These are phyloP conservation scores for Aaosphaeria arxii DNA, from an alignment of 2,329 filamentous ascomycete species.

Conservation along the genomic window DNA sequence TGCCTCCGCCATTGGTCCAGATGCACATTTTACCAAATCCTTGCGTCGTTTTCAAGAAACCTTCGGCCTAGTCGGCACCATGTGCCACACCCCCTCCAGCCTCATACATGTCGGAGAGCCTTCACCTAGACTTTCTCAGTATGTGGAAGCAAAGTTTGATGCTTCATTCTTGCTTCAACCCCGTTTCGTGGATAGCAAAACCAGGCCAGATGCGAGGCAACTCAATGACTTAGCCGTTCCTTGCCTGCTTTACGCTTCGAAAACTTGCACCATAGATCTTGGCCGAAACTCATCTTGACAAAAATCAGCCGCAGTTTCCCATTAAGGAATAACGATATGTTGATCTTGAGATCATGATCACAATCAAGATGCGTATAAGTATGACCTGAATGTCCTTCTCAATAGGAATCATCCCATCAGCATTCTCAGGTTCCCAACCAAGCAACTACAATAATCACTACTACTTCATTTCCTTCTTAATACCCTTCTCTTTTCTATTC, in stretches of 20 bases:
- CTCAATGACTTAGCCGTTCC: no score
- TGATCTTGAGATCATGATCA: no score
- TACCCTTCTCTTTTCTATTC: constrained; percentile 18
- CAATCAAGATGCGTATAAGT: no score
- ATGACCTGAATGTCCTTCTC: neutral
- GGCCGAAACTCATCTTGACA: constrained; percentile 21
- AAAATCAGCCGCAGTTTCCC: no score
- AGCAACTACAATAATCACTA: constrained; percentile 32
- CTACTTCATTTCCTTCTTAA: constrained; percentile 26
- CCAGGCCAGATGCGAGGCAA: neutral
- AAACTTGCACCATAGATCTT: constrained; percentile 10
- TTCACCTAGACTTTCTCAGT: constrained; percentile 1
- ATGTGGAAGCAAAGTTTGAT: constrained; percentile 1
- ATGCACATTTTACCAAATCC: neutral
- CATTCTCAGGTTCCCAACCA: constrained; percentile 22
- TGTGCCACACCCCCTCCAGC: constrained; percentile 3
- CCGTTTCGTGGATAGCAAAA: constrained; percentile 18
- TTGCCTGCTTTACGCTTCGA: no score
- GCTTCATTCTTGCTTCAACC: constrained; percentile 19
- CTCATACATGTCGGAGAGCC: constrained; percentile 4
- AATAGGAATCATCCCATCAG: neutral
- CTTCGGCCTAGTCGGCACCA: neutral
- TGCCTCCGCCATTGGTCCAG: neutral
- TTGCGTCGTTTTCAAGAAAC: neutral
- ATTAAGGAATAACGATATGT: no score